Evolutionary conservation across 2,329 filamentous ascomycete species (phyloP), one percentile per base, ranked within the genome.

Genomic region (Alternaria solani): DNA sequence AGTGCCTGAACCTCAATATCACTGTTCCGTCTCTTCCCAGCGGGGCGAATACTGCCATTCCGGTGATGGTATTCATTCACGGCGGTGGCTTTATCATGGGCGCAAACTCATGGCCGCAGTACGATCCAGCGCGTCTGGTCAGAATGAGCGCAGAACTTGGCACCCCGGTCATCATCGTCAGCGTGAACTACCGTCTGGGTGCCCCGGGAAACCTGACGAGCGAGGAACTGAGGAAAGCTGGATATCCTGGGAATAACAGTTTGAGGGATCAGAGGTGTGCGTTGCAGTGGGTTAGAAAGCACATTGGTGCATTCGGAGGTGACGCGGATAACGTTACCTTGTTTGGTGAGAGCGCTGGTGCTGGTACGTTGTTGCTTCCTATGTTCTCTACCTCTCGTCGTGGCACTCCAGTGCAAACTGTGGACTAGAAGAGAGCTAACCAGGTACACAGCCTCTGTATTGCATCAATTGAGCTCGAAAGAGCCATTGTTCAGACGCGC

Each of bases 1-100:
- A 85, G 34, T 82, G 83, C 48, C 72, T 87, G 26, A 85, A 83
- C 42, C 70, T 86, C 20, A 85, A 85, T 61, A 80, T 86, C 49
- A 80, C 81, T 0, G 75, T 81, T 0, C 84, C 84, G 14, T n/a
- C 25, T 41, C 8, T 28, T 2, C 49, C 52, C 16, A 55, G 58
- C 7, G 20, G 20, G 7, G 16, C 14, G 12, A 23, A 26, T 1
- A 70, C 67, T 9, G 75, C 73, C 2, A 70, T 85, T 2, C 85
- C 84, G 0, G 84, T 86, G 1, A 73, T 86, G 44, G 77, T 83
- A 0, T 85, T 83, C 59, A 80, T 86, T 4, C 83, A 86, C 59
- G 84, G 85, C 0, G 84, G 84, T 8, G 84, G 81, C 0, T 82
- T 30, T 41, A 69, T 75, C 1, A 78, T 81, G 12, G 84, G 84